Evolutionary conservation across 2,329 filamentous ascomycete species (phyloP).

Genomic region (Acarospora socialis): DNA sequence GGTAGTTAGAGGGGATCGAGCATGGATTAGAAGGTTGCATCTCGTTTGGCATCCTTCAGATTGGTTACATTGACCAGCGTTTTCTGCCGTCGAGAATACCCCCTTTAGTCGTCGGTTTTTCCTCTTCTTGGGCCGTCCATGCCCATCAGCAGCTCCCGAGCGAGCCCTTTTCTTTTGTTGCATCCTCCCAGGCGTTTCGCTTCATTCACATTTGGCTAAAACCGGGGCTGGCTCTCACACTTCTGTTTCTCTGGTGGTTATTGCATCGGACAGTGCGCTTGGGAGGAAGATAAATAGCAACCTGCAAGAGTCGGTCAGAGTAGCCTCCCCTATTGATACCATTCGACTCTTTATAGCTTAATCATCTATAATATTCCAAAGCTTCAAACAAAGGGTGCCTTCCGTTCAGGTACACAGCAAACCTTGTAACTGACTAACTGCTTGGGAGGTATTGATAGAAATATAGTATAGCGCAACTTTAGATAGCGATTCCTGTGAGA

Average conservation of each 20-base stretch:
- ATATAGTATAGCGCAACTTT: too few relatives aligned
- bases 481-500: too few relatives aligned
- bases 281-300: background rate
- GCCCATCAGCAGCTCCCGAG: background rate
- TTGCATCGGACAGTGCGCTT: too few relatives aligned
- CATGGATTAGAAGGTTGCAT: too few relatives aligned
- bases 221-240: slow-evolving; percentile 1
- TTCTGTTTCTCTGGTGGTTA: background rate
- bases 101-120: background rate
- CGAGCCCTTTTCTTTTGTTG: background rate
- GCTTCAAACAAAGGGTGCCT: too few relatives aligned
- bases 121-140: background rate
- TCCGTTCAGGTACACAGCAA: too few relatives aligned
- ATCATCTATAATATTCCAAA: too few relatives aligned
- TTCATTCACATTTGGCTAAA: background rate
- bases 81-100: background rate
- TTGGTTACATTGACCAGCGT: background rate
- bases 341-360: too few relatives aligned
- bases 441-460: too few relatives aligned
- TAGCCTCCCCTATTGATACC: too few relatives aligned
- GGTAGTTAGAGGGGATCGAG: too few relatives aligned
- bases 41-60: background rate
- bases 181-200: slow-evolving; percentile 1
- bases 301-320: background rate
- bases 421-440: too few relatives aligned